Percentiles rank a stretch among this genome's conserved stretches.
Conservation (phyloP, 441 rosid species). For the Bruguiera hainesii region DNA sequence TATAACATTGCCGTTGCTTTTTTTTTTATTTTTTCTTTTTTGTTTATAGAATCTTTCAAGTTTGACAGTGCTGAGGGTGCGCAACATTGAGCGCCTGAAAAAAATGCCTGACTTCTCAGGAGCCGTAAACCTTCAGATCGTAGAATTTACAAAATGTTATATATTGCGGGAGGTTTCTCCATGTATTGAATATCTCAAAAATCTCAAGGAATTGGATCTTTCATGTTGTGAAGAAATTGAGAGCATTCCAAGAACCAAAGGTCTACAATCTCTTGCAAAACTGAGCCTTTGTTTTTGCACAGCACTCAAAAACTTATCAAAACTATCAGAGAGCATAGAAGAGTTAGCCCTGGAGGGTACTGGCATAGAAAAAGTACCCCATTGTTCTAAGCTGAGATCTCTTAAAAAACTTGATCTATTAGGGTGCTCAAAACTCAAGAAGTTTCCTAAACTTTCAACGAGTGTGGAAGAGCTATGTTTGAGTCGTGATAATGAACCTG, state of each 20-base stretch:
- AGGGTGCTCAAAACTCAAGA: not conserved
- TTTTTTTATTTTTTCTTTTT: too few relatives aligned
- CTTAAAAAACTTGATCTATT: not conserved
- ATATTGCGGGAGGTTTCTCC: not conserved
- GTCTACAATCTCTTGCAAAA: constrained; percentile 19
- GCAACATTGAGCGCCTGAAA: too few relatives aligned
- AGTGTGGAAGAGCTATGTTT: too few relatives aligned
- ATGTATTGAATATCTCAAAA: not conserved
- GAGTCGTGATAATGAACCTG: too few relatives aligned
- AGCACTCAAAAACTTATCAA: constrained; percentile 5
- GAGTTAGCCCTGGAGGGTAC: not conserved
- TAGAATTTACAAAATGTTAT: not conserved
- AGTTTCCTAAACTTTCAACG: not conserved
- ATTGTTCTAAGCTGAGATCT: not conserved
- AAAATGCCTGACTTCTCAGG: not conserved
- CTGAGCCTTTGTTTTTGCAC: constrained; percentile 16
- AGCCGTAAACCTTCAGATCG: not conserved
- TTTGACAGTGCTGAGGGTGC: too few relatives aligned
- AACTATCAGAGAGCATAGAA: too few relatives aligned
- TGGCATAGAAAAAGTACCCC: too few relatives aligned
- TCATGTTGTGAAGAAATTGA: not conserved
- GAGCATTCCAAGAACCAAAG: constrained; percentile 14
- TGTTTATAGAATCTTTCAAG: too few relatives aligned
- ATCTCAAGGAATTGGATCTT: not conserved
- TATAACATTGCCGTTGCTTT: too few relatives aligned